Conservation (phyloP, 371 early-diverging fungal genomes). For the Catenaria anguillulae region DNA sequence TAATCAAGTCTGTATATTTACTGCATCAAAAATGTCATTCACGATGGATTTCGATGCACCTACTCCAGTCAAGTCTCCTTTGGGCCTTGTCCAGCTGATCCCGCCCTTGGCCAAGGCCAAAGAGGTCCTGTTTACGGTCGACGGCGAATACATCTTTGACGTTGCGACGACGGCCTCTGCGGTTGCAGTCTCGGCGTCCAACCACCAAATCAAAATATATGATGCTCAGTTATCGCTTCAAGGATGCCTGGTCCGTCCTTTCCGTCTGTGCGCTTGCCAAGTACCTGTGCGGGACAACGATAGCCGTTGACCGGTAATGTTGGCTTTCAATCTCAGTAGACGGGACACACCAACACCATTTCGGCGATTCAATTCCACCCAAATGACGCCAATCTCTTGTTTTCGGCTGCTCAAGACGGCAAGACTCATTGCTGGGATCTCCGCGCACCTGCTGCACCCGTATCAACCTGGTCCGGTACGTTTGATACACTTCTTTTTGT, state of each 20-base stretch:
- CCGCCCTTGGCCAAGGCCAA: not conserved
- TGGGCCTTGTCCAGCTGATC: not conserved
- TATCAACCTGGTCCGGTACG: constrained; percentile 38
- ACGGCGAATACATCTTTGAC: constrained; percentile 42
- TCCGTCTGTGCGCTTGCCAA: no score
- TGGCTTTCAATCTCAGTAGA: no score
- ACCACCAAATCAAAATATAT: constrained; percentile 46
- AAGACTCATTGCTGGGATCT: constrained; percentile 54
- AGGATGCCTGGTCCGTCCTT: not conserved
- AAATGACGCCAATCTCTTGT: constrained; percentile 34
- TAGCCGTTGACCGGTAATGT: no score
- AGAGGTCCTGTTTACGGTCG: not conserved
- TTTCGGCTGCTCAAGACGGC: constrained; percentile 47
- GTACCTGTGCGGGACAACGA: no score
- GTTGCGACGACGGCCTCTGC: constrained; percentile 34
- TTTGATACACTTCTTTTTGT: no score
- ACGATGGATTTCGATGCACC: no score
- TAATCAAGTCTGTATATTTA: no score
- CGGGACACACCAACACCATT: constrained; percentile 33
- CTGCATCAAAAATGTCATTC: no score
- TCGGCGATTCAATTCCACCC: constrained; percentile 33
- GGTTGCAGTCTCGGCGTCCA: constrained; percentile 50
- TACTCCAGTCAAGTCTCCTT: no score
- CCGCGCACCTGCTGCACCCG: constrained; percentile 30
- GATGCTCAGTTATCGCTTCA: constrained; percentile 21